Conservation (phyloP, 331 rosid genomes). For the Quercus tomentella region DNA sequence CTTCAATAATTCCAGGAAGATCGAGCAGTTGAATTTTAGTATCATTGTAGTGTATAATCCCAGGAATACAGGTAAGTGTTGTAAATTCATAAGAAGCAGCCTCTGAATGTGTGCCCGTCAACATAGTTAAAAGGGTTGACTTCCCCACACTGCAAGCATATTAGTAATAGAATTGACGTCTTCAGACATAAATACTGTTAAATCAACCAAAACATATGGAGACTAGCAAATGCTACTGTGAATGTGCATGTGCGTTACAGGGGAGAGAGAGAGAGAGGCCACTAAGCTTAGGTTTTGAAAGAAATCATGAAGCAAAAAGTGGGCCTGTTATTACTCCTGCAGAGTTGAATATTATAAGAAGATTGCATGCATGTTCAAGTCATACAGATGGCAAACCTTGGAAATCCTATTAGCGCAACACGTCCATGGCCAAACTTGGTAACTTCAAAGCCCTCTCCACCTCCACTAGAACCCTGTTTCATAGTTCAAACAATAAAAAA, state of each 20-base stretch:
- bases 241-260: background rate
- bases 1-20: constrained; percentile 99
- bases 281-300: background rate
- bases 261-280: background rate
- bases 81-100: constrained; percentile 99
- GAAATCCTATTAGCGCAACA: constrained; percentile 96
- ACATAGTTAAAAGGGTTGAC: constrained; percentile 94
- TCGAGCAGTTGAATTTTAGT: constrained; percentile 98
- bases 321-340: background rate
- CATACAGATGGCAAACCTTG: constrained; percentile 61
- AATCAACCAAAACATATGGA: background rate
- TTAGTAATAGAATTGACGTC: background rate
- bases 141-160: constrained; percentile 82
- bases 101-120: constrained; percentile 97
- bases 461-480: constrained; percentile 91
- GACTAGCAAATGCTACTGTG: background rate
- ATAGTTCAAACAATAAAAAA: constrained; percentile 20
- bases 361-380: constrained; percentile 8
- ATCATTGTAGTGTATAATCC: constrained; percentile 92
- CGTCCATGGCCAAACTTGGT: constrained; percentile 98
- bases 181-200: background rate
- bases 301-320: background rate
- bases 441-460: constrained; percentile 99
- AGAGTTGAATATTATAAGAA: background rate
- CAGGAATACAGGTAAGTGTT: constrained; percentile 97